Percentiles rank a stretch among this genome's conserved stretches.
Conservation (phyloP, 768 basidiomycete genomes). For the Mrakia gelida region DNA sequence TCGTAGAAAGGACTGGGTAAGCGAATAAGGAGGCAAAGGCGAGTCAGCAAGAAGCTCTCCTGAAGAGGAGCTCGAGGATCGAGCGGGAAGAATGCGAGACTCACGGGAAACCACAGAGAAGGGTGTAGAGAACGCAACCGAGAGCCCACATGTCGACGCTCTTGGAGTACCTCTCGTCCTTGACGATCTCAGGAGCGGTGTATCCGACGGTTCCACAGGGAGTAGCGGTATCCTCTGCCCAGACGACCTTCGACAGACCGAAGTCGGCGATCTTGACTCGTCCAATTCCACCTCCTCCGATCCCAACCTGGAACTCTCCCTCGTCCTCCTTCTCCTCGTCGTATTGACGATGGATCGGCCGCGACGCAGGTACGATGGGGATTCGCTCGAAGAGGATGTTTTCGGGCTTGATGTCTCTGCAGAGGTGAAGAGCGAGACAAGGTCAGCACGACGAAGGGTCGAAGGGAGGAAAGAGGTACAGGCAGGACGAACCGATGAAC, state of each 20-base stretch:
- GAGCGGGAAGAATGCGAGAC: constrained; percentile 28
- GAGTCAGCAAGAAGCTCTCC: background rate
- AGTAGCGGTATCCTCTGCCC: constrained; percentile 99
- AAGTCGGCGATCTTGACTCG: constrained; percentile 99
- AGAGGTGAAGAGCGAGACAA: background rate
- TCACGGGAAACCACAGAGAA: constrained; percentile 80
- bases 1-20: constrained; percentile 77
- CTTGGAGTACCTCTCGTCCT: constrained; percentile 89
- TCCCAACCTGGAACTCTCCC: constrained; percentile 84
- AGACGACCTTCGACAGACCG: constrained; percentile 92
- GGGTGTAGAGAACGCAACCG: constrained; percentile 97
- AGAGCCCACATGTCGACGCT: constrained; percentile 99
- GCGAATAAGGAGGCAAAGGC: background rate
- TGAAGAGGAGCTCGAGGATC: background rate
- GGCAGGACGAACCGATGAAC: constrained; percentile 66
- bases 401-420: constrained; percentile 92
- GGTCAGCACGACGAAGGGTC: background rate
- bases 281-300: constrained; percentile 96
- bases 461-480: background rate
- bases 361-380: constrained; percentile 80
- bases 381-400: constrained; percentile 91
- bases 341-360: constrained; percentile 71
- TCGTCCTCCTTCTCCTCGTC: constrained; percentile 99
- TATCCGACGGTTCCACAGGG: constrained; percentile 99
- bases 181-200: constrained; percentile 98